phyloP scores from a whole-genome alignment of 176 grass and related monocot genomes.

The Rhynchospora tenuis region DNA sequence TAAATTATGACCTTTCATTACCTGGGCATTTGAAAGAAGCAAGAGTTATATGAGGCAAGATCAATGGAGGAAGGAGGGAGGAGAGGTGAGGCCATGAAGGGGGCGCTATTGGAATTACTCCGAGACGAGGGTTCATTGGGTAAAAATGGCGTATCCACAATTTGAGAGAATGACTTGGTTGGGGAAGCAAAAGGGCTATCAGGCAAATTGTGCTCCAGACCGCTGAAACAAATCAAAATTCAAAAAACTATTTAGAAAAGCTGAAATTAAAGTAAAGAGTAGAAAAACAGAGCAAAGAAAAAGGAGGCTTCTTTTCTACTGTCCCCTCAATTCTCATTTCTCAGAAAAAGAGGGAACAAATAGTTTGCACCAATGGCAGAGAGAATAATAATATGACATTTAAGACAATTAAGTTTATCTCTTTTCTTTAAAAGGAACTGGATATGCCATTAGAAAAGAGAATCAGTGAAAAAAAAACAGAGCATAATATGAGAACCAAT shows the following conservation, averaged over 20 bases:
- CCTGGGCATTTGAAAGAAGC: constrained; percentile 87
- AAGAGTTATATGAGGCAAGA: constrained; percentile 53
- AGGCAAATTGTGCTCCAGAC: constrained; percentile 69
- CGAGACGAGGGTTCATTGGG: constrained; percentile 10
- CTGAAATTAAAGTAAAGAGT: neutral
- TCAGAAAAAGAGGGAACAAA: constrained; percentile 10
- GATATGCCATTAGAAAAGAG: constrained; percentile 16
- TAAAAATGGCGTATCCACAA: constrained; percentile 16
- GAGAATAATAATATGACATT: constrained; percentile 8
- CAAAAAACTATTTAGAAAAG: constrained; percentile 28
- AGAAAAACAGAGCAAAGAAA: neutral
- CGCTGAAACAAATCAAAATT: constrained; percentile 32
- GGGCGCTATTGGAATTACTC: constrained; percentile 22
- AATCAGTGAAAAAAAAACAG: neutral
- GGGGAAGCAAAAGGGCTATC: constrained; percentile 73
- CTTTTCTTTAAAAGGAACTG: constrained; percentile 34
- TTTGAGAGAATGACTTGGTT: constrained; percentile 42
- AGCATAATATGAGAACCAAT: constrained; percentile 18
- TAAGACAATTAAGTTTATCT: neutral
- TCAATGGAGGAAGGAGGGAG: constrained; percentile 48
- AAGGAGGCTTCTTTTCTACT: neutral
- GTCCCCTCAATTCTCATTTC: constrained; percentile 8
- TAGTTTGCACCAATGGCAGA: constrained; percentile 1
- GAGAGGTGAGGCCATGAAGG: constrained; percentile 44
- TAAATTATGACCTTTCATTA: constrained; percentile 26